Evolutionary conservation across 208 protist genomes (phyloP), one percentile per base, ranked within the genome.

Genomic region (Crithidia fasciculata): DNA sequence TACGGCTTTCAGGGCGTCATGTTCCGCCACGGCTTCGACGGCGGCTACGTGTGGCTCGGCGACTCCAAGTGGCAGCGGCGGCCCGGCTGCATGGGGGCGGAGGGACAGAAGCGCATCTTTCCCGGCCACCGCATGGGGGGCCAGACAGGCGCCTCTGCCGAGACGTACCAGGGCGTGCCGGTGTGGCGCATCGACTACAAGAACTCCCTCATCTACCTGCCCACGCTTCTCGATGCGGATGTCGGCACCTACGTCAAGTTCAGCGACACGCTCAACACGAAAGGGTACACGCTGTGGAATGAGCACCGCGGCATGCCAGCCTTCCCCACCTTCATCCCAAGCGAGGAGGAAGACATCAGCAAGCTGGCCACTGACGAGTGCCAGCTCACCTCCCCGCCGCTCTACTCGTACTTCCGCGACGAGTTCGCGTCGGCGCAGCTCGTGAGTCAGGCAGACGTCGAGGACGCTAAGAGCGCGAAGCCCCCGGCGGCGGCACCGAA

Each of bases 121-220:
- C 94, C 94, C 0, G 95, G 95, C 16, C 94, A 95, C 70, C 85
- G 93, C 61, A 96, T 97, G 92, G 85, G 90, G 4, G 95, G 95
- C 0, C 93, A 97, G 70, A 98, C 91, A 16, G 95, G 95, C n/a
- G 95, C 90, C 0, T 83, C 91, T 4, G 83, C 81, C 6, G 88
- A 96, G 70, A 96, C 90, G n/a, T 95, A 95, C 69, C 87, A 95
- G 49, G 91, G 90, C 39, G 89, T 95, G 8, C 93, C 92, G 12
- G 84, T 98, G 59, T 98, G 92, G 91, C 83, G 93, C 62, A 97
- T 98, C 56, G 95, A 98, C 77, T 98, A 97, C 84, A 98, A 98
- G 83, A 97, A 98, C 78, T 89, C 91, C 8, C 82, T 98, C 52
- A 91, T 98, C 47, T 97, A 97, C 74, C 76, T 98, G 36, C 90